Conservation (phyloP, 2,329 filamentous ascomycete species). For the Verticillium dahliae region DNA sequence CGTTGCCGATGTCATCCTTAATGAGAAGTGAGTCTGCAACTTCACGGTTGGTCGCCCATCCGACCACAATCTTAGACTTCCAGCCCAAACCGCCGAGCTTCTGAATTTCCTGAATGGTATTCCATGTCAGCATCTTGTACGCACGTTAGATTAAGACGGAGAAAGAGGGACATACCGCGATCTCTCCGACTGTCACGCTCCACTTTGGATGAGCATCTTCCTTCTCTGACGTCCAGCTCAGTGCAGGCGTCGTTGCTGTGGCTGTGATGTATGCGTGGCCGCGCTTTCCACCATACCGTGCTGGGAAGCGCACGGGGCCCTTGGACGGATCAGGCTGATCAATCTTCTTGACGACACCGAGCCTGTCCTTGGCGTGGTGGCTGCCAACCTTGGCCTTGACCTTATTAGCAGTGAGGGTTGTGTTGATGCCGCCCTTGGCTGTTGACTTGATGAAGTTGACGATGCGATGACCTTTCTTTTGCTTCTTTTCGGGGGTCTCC, state of each 20-base stretch:
- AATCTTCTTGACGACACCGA: conserved; percentile 55
- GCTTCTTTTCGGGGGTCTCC: conserved; percentile 34
- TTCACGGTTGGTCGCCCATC: conserved; percentile 68
- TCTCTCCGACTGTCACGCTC: conserved; percentile 63
- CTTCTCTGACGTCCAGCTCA: conserved; percentile 56
- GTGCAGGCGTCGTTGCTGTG: conserved; percentile 58
- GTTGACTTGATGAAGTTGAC: conserved; percentile 63
- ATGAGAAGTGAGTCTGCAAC: conserved; percentile 71
- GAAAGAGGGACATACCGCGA: conserved; percentile 28
- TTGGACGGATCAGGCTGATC: conserved; percentile 33
- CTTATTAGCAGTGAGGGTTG: conserved; percentile 64
- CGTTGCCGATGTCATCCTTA: conserved; percentile 46
- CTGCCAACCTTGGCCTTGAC: conserved; percentile 60
- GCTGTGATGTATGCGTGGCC: conserved; percentile 67
- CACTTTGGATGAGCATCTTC: conserved; percentile 56
- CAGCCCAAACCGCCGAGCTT: conserved; percentile 78
- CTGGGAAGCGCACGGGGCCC: conserved; percentile 73
- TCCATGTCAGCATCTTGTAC: background rate
- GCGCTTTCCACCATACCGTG: conserved; percentile 61
- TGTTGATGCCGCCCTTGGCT: conserved; percentile 66
- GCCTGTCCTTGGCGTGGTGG: conserved; percentile 58
- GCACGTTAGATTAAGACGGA: background rate
- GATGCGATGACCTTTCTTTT: conserved; percentile 37
- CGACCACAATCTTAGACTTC: conserved; percentile 78
- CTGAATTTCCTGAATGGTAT: conserved; percentile 48